Percentiles rank a stretch among this genome's conserved stretches.
These are phyloP conservation scores for Aureoboletus auriporus DNA, from an alignment of 768 basidiomycete species.

Conservation along the genomic window DNA sequence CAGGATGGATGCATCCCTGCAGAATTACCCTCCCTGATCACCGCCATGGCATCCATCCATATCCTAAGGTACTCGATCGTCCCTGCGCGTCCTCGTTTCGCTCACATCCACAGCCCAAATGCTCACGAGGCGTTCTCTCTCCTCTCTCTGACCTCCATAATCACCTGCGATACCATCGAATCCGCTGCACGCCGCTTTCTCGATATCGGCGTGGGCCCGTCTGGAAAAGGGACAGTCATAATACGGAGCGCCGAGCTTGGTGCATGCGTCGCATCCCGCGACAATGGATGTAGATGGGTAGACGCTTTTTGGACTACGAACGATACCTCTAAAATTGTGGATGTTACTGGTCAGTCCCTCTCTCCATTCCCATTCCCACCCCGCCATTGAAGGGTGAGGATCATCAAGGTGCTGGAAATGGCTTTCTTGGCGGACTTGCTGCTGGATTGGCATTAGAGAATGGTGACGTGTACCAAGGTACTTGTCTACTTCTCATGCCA, in stretches of 20 bases:
- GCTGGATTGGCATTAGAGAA: slow-evolving; percentile 60
- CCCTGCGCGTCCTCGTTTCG: not conserved
- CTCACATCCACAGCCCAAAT: slow-evolving; percentile 58
- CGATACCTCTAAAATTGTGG: slow-evolving; percentile 52
- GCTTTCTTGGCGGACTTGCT: slow-evolving; percentile 80
- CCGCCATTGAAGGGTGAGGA: not conserved
- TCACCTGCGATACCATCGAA: slow-evolving; percentile 53
- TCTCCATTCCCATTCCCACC: not conserved
- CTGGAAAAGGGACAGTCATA: slow-evolving; percentile 55
- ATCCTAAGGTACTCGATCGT: slow-evolving; percentile 57
- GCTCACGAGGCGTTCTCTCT: slow-evolving; percentile 77
- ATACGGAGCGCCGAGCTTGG: slow-evolving; percentile 75
- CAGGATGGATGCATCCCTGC: slow-evolving; percentile 78
- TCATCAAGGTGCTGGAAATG: slow-evolving; percentile 75
- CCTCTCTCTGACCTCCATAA: slow-evolving; percentile 46
- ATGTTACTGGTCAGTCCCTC: slow-evolving; percentile 67
- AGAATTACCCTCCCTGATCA: slow-evolving; percentile 64
- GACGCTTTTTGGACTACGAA: slow-evolving; percentile 66
- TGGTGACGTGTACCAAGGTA: slow-evolving; percentile 67
- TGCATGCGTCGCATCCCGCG: slow-evolving; percentile 54
- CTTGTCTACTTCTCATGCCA: slow-evolving; percentile 13
- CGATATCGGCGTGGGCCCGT: slow-evolving; percentile 50
- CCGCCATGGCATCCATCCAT: slow-evolving; percentile 54
- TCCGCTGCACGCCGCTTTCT: slow-evolving; percentile 62
- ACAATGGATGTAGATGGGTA: slow-evolving; percentile 53